Evolutionary conservation across 2,329 filamentous ascomycete species (phyloP), one percentile per base, ranked within the genome.

Genomic region (Neopestalotiopsis clavispora): DNA sequence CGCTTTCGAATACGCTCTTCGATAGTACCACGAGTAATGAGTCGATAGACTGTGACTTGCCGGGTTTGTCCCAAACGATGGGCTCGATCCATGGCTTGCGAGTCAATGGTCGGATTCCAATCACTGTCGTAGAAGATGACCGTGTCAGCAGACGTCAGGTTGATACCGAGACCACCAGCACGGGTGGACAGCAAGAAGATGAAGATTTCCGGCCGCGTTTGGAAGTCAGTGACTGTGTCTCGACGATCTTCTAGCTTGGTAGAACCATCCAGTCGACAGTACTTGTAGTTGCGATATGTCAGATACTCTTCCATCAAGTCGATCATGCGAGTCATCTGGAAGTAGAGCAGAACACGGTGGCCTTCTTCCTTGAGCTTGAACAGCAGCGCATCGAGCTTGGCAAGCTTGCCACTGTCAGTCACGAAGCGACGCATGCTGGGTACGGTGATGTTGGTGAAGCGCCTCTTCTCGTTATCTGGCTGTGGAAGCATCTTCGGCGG

Each of bases 301-400:
- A 99, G 86, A 75, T 98, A 99, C 82, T 99, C 96, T 80, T 99
- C 96, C 93, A 98, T 98, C 70, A 99, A 85, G 79, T 99, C 95
- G 78, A 99, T 98, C 96, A 99, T 99, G 78, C 94, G 93, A 4
- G 96, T 99, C 96, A 99, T 99, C 85, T 99, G 96, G 93, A 99
- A 99, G 86, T 99, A 99, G 23, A 99, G 85, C 67, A 99, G 86
- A 28, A 99, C 96, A 77, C 96, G 94, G 75, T 99, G 96, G 45
- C 93, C 93, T 71, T 92, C 93, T 71, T 94, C 92, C 86, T 98
- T 99, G 76, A 99, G 90, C 79, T 94, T 89, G 78, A 93, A 93
- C 14, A 99, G 87, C 20, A 99, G 86, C 73, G 93, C 87, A 78
- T 99, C 96, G 65, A 99, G 86, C 78, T 94, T 94, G 61, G 94